Base-by-base conservation (phyloP, 805 yeast genomes). In the Groenewaldozyma tartarivorans region DNA sequence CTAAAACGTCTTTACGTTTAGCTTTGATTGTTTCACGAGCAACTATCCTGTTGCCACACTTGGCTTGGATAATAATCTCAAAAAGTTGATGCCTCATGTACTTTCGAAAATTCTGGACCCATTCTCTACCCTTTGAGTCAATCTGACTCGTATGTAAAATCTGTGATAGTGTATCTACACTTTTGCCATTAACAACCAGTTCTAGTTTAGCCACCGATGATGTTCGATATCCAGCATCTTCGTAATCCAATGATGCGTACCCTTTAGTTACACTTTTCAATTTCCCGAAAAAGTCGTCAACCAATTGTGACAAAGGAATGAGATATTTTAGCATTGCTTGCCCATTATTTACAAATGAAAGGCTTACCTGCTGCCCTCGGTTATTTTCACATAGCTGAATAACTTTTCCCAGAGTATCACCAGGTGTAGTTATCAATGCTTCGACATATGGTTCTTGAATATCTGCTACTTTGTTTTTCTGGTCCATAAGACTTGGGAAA, bases 11-110 rank as follows among this genome's bases (percentile, higher is more conserved):
- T 62, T 90, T 90, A 45, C 96, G 69, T 56, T 85, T 75, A 4
- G 97, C 97, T 58, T 85, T 84, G 48, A 92, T 83, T 0, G 96
- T 88, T 55, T 90, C 95, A 47, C 98, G 68, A 1, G 97, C 95
- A 5, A 90, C 69, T 20, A 87, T 78, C 55, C 80, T 79, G 52
- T 73, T 75, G 44, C 80, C 81, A 11, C 90, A 88, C 49, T 75
- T 72, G 3, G 97, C 96, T 57, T 90, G 98, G 41, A 90, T 83
- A 11, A 87, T 79, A 20, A 92, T 95, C 59, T 90, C 97, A 55
- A 83, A 90, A 48, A 88, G 74, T 58, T 92, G 96, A 42, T 80
- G 79, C 46, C 78, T 70, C 36, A 90, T 67, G 53, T 74, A 87
- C 52, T 82, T 81, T 50, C 83, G 86, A 61, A 90, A 82, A 53